Conservation (phyloP, 208 protist species). For the Endotrypanum monterogeii region DNA sequence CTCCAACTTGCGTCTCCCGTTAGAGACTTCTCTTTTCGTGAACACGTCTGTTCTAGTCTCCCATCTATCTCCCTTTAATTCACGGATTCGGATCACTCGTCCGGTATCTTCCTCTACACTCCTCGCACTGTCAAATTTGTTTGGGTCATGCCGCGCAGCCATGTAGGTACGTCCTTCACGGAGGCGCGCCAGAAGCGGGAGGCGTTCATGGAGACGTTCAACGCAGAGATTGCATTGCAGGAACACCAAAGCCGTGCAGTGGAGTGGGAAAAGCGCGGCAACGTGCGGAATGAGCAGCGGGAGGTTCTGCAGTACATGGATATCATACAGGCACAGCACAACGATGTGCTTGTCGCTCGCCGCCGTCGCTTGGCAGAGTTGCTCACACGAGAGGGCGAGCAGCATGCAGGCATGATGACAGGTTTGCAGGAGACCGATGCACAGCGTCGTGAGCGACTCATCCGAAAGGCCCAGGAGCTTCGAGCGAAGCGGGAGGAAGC, state of each 20-base stretch:
- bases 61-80: neutral
- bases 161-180: slow-evolving; percentile 39
- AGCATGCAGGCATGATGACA: slow-evolving; percentile 74
- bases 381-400: slow-evolving; percentile 54
- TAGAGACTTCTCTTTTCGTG: neutral
- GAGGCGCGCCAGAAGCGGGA: slow-evolving; percentile 69
- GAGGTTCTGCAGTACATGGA: slow-evolving; percentile 73
- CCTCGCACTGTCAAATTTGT: neutral
- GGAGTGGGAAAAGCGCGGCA: slow-evolving; percentile 67
- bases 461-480: slow-evolving; percentile 75
- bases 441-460: slow-evolving; percentile 80
- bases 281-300: slow-evolving; percentile 40
- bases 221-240: slow-evolving; percentile 45
- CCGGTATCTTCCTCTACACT: slow-evolving; percentile 4
- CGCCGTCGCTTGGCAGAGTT: slow-evolving; percentile 73
- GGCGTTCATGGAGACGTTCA: slow-evolving; percentile 65
- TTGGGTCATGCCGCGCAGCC: slow-evolving; percentile 16
- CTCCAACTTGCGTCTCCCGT: too few species aligned
- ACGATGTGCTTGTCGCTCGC: slow-evolving; percentile 74
- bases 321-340: slow-evolving; percentile 75
- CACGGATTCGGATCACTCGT: neutral
- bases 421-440: slow-evolving; percentile 79
- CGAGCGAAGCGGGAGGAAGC: slow-evolving; percentile 59
- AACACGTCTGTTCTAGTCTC: neutral
- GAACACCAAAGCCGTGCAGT: slow-evolving; percentile 42